phyloP scores from a whole-genome alignment of 140 eudicot species.

The Flaveria floridana region DNA sequence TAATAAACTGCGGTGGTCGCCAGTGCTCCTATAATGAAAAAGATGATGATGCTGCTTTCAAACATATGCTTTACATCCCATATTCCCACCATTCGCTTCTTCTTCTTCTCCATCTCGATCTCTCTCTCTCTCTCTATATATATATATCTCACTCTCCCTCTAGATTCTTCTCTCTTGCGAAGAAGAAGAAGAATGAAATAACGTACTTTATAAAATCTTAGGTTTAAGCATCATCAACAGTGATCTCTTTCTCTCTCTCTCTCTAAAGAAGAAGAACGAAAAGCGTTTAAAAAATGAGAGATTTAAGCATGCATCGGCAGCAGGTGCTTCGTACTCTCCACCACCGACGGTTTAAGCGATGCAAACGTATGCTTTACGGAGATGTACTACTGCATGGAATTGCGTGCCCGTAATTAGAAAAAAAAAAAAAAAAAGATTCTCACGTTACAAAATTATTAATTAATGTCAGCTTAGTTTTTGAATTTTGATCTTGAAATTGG shows the following conservation, averaged over 20 bases:
- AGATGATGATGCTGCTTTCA: conserved; percentile 32
- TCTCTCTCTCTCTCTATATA: neutral
- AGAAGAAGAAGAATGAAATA: neutral
- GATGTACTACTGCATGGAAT: conserved; percentile 21
- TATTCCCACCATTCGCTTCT: conserved; percentile 30
- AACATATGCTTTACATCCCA: conserved; percentile 43
- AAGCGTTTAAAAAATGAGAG: neutral
- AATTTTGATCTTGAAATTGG: conserved; percentile 25
- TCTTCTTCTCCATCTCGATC: conserved; percentile 34
- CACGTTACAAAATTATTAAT: neutral
- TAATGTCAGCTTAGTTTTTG: neutral
- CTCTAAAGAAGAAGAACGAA: neutral
- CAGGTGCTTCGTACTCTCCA: conserved; percentile 12
- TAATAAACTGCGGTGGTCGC: conserved; percentile 36
- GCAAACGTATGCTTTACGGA: conserved; percentile 22
- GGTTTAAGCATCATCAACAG: too few relatives aligned
- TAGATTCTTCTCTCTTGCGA: neutral
- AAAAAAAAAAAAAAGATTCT: conserved; percentile 23
- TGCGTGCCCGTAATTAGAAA: neutral
- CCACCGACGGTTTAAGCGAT: conserved; percentile 23
- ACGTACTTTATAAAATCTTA: neutral
- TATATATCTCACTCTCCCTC: neutral
- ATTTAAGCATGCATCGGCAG: neutral
- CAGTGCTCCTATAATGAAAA: conserved; percentile 35
- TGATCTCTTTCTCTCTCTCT: neutral